Base-by-base conservation (phyloP, 176 grass and related monocot genomes). In the Canna indica region DNA sequence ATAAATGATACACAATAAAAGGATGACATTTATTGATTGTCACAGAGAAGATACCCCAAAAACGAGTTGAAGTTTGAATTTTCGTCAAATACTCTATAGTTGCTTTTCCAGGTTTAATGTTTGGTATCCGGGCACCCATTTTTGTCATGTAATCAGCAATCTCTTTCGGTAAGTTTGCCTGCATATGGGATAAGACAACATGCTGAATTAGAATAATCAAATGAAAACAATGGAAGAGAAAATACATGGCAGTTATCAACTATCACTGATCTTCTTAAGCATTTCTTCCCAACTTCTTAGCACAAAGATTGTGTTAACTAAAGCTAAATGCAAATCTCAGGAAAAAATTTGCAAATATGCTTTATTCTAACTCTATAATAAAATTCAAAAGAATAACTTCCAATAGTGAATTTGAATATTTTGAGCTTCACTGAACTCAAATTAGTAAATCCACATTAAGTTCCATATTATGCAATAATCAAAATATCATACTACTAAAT, bases 81-180 rank as follows among this genome's bases (percentile, higher is more conserved):
- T 87, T 97, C 70, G 84, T 90, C 35, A 97, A 88, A 81, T 92
- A 92, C 46, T 97, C 86, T 77, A 97, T 82, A 33, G 94, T 97
- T 73, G 89, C 94, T 79, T 73, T 90, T 65, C 94, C 89, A 58
- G 94, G 94, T 60, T 97, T 97, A 87, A 92, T 83, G 52, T 77
- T 85, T 50, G 94, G 94, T 75, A 92, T 83, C 76, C 94, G 80
- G 10, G 89, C 94, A 80, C 90, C 85, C 86, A 97, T 97, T 75
- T 85, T 97, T 80, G 88, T 92, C 77, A 97, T 83, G 79, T 97
- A 97, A 78, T 97, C 93, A 69, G 94, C 82, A 69, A 97, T 97
- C 61, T 92, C 94, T 71, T 97, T 90, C 15, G 94, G 94, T 75
- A 97, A 92, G 71, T 92, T 91, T 47, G 86, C 94, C 94, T 97